Conservation (phyloP, 2,329 filamentous ascomycete species). For the Fusarium sp. region DNA sequence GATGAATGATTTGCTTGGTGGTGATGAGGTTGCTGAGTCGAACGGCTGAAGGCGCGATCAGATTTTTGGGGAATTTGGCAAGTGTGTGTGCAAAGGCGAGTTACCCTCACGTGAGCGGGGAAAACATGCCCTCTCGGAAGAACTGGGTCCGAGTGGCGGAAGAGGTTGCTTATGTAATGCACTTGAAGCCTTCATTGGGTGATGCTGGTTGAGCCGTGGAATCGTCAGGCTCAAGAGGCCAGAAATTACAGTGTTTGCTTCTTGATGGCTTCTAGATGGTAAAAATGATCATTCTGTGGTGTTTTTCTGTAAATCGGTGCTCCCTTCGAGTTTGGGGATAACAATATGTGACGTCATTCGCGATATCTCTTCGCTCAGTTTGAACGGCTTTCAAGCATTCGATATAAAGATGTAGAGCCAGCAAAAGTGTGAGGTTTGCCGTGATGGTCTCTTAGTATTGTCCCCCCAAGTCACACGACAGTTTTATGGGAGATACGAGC, state of each 20-base stretch:
- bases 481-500: background rate
- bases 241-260: background rate
- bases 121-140: conserved; percentile 50
- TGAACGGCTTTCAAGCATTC: background rate
- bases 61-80: conserved; percentile 53
- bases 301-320: fast-evolving
- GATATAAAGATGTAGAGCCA: background rate
- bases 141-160: conserved; percentile 36
- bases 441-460: background rate
- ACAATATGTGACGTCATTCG: background rate
- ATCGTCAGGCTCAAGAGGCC: background rate
- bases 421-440: background rate
- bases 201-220: background rate
- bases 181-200: fast-evolving
- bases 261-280: background rate
- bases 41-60: conserved; percentile 40
- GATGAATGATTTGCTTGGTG: conserved; percentile 59
- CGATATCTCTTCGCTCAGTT: background rate
- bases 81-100: conserved; percentile 52
- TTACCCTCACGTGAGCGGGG: conserved; percentile 51
- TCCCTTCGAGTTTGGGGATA: fast-evolving
- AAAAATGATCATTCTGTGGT: fast-evolving
- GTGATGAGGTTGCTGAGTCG: conserved; percentile 51
- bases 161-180: conserved; percentile 17
- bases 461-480: fast-evolving